Base-by-base conservation (phyloP, 495 filamentous ascomycete species). In the Tuber brumale region DNA sequence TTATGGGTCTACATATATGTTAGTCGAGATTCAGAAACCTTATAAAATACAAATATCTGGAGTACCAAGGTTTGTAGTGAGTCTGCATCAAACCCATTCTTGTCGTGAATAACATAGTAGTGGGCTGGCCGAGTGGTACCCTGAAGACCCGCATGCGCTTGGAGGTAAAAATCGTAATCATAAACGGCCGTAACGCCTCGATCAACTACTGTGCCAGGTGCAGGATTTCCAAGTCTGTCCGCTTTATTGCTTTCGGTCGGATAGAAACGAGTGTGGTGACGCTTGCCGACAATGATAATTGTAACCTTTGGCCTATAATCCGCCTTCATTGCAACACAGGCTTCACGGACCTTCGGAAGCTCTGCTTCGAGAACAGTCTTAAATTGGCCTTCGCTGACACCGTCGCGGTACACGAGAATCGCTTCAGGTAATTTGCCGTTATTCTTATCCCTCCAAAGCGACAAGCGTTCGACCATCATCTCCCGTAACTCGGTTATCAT, bases 241-340 rank as follows among this genome's bases (percentile, higher is more conserved):
- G 86, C 83, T 19, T 83, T 78, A 1, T 86, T 81, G 27, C 82
- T 81, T 4, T 86, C 82, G 0, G 87, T 88, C 1, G 89, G 88
- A 83, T 91, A 97, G 86, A 97, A 96, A 0, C 95, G 91, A 0
- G 93, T 97, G 81, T 97, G 93, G 79, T 98, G 95, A 35, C 95
- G 89, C 83, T 97, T 97, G 61, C 93, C 92, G 0, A 91, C 91
- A n/a, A 93, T 86, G 27, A 92, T 85, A 43, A 93, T 84, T 0
- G 88, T 84, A 21, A 93, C 86, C 66, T 86, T 83, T 16, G 81
- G 81, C 19, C 70, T 83, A 57, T 79, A 83, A 6, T n/a, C 92
- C 93, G 23, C 72, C 44, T 48, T 81, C 78, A 45, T 86, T 77
- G 23, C 84, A 76, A 4, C 83, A 83, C 93, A 95, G 3, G 92